Evolutionary conservation across 2,329 filamentous ascomycete genomes (phyloP).

Genomic region (Cercospora sp.): DNA sequence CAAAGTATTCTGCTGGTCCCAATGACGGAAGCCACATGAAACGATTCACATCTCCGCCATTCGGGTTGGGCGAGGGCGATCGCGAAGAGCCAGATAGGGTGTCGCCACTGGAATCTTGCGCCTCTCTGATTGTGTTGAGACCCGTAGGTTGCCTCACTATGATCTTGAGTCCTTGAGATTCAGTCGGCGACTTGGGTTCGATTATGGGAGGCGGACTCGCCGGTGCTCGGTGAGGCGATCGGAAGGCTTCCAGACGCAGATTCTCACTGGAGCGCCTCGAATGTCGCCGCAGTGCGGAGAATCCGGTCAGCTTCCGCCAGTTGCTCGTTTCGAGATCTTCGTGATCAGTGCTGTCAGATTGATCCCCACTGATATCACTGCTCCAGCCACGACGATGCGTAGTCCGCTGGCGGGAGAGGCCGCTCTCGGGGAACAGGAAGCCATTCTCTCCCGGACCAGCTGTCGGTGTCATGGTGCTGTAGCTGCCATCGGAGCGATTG

Average conservation of each 20-base stretch:
- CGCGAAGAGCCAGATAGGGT: constrained; percentile 26
- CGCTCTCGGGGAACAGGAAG: constrained; percentile 30
- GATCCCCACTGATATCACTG: constrained; percentile 40
- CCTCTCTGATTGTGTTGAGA: constrained; percentile 20
- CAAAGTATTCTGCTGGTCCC: constrained; percentile 27
- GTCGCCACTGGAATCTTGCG: constrained; percentile 27
- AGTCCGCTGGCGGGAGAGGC: constrained; percentile 26
- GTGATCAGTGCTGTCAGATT: constrained; percentile 36
- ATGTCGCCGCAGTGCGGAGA: constrained; percentile 24
- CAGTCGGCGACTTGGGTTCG: neutral
- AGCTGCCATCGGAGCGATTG: constrained; percentile 30
- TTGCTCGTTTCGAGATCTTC: constrained; percentile 27
- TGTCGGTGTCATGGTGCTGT: constrained; percentile 29
- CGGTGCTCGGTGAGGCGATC: neutral
- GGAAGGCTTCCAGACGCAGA: constrained; percentile 5
- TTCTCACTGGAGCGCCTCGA: constrained; percentile 14
- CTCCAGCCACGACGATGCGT: constrained; percentile 36
- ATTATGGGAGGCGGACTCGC: constrained; percentile 1
- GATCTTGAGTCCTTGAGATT: constrained; percentile 22
- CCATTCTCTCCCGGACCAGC: constrained; percentile 26
- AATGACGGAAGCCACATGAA: constrained; percentile 26
- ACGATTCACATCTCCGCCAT: constrained; percentile 15
- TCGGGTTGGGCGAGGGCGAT: constrained; percentile 24
- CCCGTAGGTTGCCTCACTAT: constrained; percentile 28
- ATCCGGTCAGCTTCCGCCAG: constrained; percentile 18